phyloP scores from a whole-genome alignment of 1,284 basidiomycete genomes.

The Cystobasidium pallidum region DNA sequence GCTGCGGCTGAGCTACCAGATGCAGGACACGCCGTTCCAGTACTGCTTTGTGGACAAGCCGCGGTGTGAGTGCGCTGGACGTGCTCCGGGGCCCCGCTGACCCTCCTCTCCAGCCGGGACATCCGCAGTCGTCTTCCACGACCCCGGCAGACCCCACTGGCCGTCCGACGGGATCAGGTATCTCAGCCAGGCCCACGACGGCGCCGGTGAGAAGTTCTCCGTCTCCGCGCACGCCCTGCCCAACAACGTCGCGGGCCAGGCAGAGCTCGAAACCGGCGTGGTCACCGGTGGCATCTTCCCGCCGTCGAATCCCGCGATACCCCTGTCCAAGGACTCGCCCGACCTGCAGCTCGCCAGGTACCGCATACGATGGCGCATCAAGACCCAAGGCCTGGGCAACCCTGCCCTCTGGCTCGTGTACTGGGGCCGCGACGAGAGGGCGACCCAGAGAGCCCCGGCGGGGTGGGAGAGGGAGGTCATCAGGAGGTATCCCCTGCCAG shows the following conservation, averaged over 20 bases:
- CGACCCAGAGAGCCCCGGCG: slow-evolving; percentile 22
- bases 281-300: slow-evolving; percentile 33
- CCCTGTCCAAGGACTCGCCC: slow-evolving; percentile 32
- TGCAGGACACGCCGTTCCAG: slow-evolving; percentile 36
- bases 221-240: slow-evolving; percentile 8
- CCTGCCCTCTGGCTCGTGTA: slow-evolving; percentile 38
- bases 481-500: slow-evolving; percentile 31
- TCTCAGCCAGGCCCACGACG: slow-evolving; percentile 6
- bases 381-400: slow-evolving; percentile 29
- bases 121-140: slow-evolving; percentile 32
- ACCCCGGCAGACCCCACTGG: slow-evolving; percentile 26
- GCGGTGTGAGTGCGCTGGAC: slow-evolving; percentile 6
- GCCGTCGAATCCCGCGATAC: slow-evolving; percentile 23
- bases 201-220: slow-evolving; percentile 4
- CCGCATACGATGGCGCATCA: slow-evolving; percentile 32
- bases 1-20: slow-evolving; percentile 23
- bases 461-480: slow-evolving; percentile 41
- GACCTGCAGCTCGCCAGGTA: slow-evolving; percentile 34
- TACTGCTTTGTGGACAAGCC: slow-evolving; percentile 42
- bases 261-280: slow-evolving; percentile 29
- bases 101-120: slow-evolving; percentile 29
- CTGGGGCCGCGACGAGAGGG: slow-evolving; percentile 33
- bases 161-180: slow-evolving; percentile 40
- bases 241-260: slow-evolving; percentile 12
- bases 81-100: background rate